These are phyloP conservation scores for Ceratocystis variospora DNA, from an alignment of 2,329 filamentous ascomycete species.

Conservation along the genomic window DNA sequence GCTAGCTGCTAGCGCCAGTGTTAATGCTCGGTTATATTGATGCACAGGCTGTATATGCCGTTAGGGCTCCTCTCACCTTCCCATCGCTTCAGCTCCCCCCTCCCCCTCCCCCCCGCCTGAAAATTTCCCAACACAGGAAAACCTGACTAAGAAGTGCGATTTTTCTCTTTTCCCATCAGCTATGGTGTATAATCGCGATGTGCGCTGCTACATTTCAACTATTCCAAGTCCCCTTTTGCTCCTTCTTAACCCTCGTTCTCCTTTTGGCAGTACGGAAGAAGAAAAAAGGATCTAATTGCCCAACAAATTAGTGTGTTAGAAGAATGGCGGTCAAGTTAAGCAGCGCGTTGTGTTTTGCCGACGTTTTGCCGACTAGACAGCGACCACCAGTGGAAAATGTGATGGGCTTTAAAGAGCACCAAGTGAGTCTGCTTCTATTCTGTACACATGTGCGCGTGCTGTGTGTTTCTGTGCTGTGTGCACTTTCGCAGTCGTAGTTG, in stretches of 20 bases:
- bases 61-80: background rate
- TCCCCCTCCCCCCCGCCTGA: no score
- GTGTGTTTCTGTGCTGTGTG: no score
- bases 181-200: no score
- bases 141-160: background rate
- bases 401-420: no score
- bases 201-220: no score
- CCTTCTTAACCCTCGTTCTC: background rate
- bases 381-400: no score
- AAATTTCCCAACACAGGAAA: background rate
- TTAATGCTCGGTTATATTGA: background rate
- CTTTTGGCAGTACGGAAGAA: no score
- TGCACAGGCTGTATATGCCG: background rate
- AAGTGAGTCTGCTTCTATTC: no score
- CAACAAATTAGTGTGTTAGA: background rate
- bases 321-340: conserved; percentile 2
- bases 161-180: background rate
- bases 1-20: background rate
- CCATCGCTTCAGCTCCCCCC: background rate
- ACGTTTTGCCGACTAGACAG: background rate
- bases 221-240: no score
- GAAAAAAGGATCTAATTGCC: background rate
- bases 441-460: no score
- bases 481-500: no score
- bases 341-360: background rate